Conservation (phyloP, 1,284 basidiomycete genomes). For the Butyriboletus appendiculatus region DNA sequence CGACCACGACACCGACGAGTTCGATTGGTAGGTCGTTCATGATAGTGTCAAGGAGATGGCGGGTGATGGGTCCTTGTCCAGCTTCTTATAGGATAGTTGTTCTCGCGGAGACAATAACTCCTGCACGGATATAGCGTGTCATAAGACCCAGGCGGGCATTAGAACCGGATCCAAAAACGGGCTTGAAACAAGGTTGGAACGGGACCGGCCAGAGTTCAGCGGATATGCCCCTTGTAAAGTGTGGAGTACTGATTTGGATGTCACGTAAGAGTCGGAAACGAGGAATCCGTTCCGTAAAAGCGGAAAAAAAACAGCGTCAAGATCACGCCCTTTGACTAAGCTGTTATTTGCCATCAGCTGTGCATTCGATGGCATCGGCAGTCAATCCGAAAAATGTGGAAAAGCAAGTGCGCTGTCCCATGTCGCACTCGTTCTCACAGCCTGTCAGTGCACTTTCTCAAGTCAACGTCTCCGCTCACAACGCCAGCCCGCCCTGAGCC, state of each 20-base stretch:
- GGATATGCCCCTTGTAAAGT: background rate
- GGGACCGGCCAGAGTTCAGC: background rate
- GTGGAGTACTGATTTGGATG: background rate
- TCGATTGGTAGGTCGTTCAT: constrained; percentile 33
- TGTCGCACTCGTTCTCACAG: no score
- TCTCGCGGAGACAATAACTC: background rate
- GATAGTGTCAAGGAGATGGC: background rate
- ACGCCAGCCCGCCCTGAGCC: background rate
- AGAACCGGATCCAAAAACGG: background rate
- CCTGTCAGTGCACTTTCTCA: background rate
- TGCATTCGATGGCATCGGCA: no score
- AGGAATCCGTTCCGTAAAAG: background rate
- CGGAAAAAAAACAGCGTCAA: no score
- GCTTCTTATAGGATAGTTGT: constrained; percentile 16
- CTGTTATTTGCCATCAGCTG: no score
- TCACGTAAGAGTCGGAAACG: background rate
- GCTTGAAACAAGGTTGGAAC: background rate
- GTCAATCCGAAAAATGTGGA: no score
- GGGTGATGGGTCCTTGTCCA: background rate
- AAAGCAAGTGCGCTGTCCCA: no score
- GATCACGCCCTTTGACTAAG: background rate
- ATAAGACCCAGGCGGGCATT: background rate
- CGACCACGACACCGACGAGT: constrained; percentile 25
- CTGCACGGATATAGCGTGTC: background rate
- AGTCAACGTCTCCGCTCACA: background rate